Percentiles rank a stretch among this genome's conserved stretches.
These are phyloP conservation scores for Mycena chlorophos DNA, from an alignment of 768 basidiomycete species.

Conservation along the genomic window DNA sequence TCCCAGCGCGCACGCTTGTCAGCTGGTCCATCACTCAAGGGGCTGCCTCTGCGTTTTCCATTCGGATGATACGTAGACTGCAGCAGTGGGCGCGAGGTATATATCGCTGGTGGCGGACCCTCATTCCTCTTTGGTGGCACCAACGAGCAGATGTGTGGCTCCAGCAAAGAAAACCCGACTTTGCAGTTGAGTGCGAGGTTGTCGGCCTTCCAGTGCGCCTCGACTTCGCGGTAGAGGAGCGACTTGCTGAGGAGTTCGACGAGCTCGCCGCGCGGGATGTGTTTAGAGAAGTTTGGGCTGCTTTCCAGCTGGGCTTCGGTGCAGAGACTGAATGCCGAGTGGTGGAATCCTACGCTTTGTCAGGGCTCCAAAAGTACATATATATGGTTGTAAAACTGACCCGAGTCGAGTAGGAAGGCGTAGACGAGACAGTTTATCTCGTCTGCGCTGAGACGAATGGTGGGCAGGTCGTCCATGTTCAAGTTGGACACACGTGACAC, in stretches of 20 bases:
- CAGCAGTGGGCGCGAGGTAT: constrained; percentile 6
- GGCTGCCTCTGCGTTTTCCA: constrained; percentile 54
- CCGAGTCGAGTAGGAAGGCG: constrained; percentile 82
- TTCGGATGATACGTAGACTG: not conserved
- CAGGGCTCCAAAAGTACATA: constrained; percentile 4
- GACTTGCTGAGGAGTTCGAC: constrained; percentile 80
- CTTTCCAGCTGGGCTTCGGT: constrained; percentile 72
- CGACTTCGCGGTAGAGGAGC: constrained; percentile 78
- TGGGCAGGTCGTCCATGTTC: constrained; percentile 26
- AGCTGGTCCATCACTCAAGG: constrained; percentile 47
- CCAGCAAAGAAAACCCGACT: constrained; percentile 70
- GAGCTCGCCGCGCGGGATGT: constrained; percentile 79
- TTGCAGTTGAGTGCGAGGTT: constrained; percentile 65
- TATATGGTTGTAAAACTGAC: constrained; percentile 40
- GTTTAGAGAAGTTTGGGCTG: constrained; percentile 66
- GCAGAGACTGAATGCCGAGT: constrained; percentile 79
- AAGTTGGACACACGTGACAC: not conserved
- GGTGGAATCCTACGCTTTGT: constrained; percentile 61
- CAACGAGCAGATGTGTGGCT: constrained; percentile 67
- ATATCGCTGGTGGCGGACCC: constrained; percentile 12
- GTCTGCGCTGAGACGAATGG: constrained; percentile 71
- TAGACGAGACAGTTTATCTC: constrained; percentile 86
- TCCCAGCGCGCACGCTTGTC: constrained; percentile 67
- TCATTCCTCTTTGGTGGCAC: constrained; percentile 38
- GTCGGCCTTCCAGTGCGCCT: constrained; percentile 76